Percentiles rank a stretch among this genome's conserved stretches.
These are phyloP conservation scores for Pittosporum tobira DNA, from an alignment of 129 eudicot genomes.

Conservation along the genomic window DNA sequence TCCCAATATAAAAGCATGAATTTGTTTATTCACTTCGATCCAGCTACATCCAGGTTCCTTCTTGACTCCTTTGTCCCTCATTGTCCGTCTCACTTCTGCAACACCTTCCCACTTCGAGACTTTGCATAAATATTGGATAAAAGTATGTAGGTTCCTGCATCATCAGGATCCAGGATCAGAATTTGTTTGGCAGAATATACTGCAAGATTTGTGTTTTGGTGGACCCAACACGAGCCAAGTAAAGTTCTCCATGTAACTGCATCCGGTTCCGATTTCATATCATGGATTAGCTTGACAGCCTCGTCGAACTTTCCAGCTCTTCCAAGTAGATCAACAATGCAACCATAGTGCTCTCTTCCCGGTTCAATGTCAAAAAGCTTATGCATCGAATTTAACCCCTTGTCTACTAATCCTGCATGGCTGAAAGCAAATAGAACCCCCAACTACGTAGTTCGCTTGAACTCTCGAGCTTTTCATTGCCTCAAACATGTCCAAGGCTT, in stretches of 20 bases:
- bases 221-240: slow-evolving; percentile 62
- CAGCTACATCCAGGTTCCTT: slow-evolving; percentile 86
- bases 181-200: slow-evolving; percentile 53
- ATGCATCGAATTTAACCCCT: slow-evolving; percentile 50
- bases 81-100: slow-evolving; percentile 37
- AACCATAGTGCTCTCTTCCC: slow-evolving; percentile 66
- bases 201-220: slow-evolving; percentile 46
- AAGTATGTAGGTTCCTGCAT: slow-evolving; percentile 50
- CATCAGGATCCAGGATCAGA: slow-evolving; percentile 47
- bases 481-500: slow-evolving; percentile 43
- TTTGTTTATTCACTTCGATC: slow-evolving; percentile 61
- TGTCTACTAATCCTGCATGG: slow-evolving; percentile 55
- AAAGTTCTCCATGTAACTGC: slow-evolving; percentile 63
- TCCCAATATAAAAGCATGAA: slow-evolving; percentile 48
- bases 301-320: slow-evolving; percentile 61
- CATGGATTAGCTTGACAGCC: slow-evolving; percentile 42
- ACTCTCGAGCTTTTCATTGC: slow-evolving; percentile 36
- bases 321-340: slow-evolving; percentile 71
- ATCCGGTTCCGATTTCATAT: slow-evolving; percentile 56
- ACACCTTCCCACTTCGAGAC: slow-evolving; percentile 51
- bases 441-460: slow-evolving; percentile 50
- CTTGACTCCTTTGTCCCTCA: slow-evolving; percentile 42
- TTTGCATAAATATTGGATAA: slow-evolving; percentile 56
- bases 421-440: slow-evolving; percentile 75
- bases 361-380: slow-evolving; percentile 38